A percentile compares a stretch with the other conserved stretches of the same genome.
Evolutionary conservation across 345 rosid species (phyloP).

Genomic region (Eucalyptus decipiens): DNA sequence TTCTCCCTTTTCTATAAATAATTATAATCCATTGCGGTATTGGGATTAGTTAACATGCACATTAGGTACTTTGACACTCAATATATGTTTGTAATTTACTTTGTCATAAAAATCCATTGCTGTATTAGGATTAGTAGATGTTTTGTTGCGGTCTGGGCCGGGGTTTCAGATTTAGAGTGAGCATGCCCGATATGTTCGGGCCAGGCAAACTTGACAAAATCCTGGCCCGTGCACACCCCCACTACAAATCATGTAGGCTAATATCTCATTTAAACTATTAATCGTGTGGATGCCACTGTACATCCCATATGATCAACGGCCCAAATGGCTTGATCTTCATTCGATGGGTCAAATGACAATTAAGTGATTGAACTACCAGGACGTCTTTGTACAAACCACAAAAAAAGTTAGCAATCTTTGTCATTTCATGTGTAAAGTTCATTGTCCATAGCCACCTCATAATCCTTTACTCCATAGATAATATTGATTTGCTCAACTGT

Average conservation of each 20-base stretch:
- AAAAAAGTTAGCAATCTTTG: background rate
- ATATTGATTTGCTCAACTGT: background rate
- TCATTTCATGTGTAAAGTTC: background rate
- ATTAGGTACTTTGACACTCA: too few relatives aligned
- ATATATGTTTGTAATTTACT: too few relatives aligned
- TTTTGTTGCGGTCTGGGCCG: background rate
- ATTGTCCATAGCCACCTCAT: background rate
- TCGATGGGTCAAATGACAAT: background rate
- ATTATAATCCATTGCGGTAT: too few relatives aligned
- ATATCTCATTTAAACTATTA: too few relatives aligned
- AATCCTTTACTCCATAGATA: background rate
- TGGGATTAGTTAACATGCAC: too few relatives aligned
- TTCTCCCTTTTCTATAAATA: too few relatives aligned
- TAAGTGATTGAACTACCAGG: too few relatives aligned
- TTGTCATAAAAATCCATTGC: too few relatives aligned
- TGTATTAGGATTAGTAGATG: background rate
- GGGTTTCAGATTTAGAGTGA: background rate
- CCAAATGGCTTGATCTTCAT: background rate
- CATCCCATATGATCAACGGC: background rate
- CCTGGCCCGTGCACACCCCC: background rate
- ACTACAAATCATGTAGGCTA: background rate
- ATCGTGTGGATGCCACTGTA: background rate
- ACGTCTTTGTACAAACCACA: background rate
- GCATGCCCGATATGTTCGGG: background rate
- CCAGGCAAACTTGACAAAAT: background rate